Base-by-base conservation (phyloP, 106 monocot species). In the Apostasia shenzhenica region DNA sequence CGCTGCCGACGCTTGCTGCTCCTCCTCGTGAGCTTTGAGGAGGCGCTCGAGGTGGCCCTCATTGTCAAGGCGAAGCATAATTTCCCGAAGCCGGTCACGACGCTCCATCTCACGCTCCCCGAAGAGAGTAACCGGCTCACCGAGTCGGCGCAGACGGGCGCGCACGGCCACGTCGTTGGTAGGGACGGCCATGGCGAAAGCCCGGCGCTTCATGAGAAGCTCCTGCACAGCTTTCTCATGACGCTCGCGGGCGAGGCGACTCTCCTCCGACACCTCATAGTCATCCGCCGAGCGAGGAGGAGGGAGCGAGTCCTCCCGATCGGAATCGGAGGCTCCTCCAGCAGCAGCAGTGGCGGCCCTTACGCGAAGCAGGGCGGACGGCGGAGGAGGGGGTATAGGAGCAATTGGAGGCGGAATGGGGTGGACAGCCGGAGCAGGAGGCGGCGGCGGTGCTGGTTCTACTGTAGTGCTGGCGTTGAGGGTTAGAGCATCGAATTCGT, bases 101-200 rank as follows among this genome's bases (percentile, higher is more conserved):
- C 97, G 89, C 77, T 97, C 97, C 97, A 97, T 97, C 78, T 97
- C 97, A 38, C 97, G 82, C 82, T 97, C 97, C 5, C 97, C 97
- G 47, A 97, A 97, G 74, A 97, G 81, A 14, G 97, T 97, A 63
- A 97, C 73, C 50, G 97, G 97, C 79, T 97, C 92, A 54, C 80
- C 81, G 49, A 97, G 92, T 52, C 84, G 84, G 72, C 97, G 97
- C 54, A 97, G 97, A 39, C 89, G 82, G 55, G 81, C 68, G 41
- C 97, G 92, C 45, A 97, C 97, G 65, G 92, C 82, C 43, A 82
- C 77, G 73, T 92, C 92, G 67, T 97, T 97, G 73, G 97, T 97
- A 57, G 97, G 97, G 41, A 97, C 92, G 14, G 97, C 97, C 87
- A 97, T 84, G 70, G 97, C 92, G 71, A 78, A 83, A 64, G 92